These are phyloP conservation scores for Immersiporthe knoxdaviesiana DNA, from an alignment of 2,329 filamentous ascomycete species.

Conservation along the genomic window DNA sequence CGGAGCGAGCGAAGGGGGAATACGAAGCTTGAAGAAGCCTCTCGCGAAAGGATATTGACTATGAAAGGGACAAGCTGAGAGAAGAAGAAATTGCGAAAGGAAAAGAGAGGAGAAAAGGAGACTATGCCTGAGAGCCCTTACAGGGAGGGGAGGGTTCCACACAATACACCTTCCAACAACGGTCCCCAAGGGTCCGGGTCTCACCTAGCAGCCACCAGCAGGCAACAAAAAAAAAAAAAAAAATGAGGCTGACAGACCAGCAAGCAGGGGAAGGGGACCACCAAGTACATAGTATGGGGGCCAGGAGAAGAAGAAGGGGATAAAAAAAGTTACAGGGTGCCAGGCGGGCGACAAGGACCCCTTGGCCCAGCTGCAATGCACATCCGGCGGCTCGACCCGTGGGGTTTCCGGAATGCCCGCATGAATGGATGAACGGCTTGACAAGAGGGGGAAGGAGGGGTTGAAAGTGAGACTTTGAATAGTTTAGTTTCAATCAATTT, in stretches of 20 bases:
- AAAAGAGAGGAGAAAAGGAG: background rate
- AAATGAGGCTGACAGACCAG: background rate
- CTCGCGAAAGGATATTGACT: too few relatives aligned
- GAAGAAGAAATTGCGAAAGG: background rate
- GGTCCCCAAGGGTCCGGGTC: background rate
- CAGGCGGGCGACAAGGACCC: background rate
- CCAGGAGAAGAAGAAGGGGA: background rate
- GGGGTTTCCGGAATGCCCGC: slow-evolving; percentile 8
- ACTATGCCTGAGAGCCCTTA: background rate
- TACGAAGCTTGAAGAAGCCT: background rate
- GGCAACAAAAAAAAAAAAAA: too few relatives aligned
- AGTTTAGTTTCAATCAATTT: background rate
- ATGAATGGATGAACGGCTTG: slow-evolving; percentile 1
- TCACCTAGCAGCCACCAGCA: background rate
- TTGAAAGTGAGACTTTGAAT: background rate
- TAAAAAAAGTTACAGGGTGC: background rate
- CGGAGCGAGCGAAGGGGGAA: background rate
- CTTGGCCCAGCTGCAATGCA: background rate
- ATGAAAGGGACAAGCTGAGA: too few relatives aligned
- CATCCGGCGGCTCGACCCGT: slow-evolving; percentile 11
- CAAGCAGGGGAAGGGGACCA: background rate
- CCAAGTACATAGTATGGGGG: background rate
- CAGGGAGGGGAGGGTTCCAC: slow-evolving; percentile 1
- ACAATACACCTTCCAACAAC: background rate
- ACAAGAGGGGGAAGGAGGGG: background rate